Percentiles rank a stretch among this genome's conserved stretches.
Evolutionary conservation across 208 protist species (phyloP).

Genomic region (Leishmania tropica): DNA sequence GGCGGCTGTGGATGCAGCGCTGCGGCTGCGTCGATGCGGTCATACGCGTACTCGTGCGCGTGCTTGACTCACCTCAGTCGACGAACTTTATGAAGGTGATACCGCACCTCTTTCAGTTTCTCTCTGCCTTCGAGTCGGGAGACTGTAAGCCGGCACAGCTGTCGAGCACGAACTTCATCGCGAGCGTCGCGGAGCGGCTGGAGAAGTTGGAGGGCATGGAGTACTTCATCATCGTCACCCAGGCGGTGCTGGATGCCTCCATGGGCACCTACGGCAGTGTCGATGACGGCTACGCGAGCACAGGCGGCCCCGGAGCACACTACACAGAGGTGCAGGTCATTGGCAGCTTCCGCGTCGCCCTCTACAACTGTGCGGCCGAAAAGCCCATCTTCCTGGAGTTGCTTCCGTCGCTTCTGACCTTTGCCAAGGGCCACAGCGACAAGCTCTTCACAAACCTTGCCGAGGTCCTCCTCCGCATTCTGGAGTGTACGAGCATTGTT

Average conservation of each 20-base stretch:
- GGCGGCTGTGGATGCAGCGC: conserved; percentile 64
- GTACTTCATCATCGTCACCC: conserved; percentile 67
- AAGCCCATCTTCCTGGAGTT: conserved; percentile 83
- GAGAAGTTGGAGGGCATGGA: conserved; percentile 45
- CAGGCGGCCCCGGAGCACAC: conserved; percentile 14
- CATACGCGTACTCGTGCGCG: conserved; percentile 45
- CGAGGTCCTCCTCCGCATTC: conserved; percentile 43
- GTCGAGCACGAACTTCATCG: conserved; percentile 47
- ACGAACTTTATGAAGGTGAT: conserved; percentile 58
- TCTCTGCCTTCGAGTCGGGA: conserved; percentile 69
- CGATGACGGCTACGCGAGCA: conserved; percentile 15
- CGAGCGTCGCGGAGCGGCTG: conserved; percentile 45
- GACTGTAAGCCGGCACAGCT: conserved; percentile 58
- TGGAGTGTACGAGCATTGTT: conserved; percentile 69
- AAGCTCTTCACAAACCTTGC: conserved; percentile 52
- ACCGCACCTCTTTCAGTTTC: conserved; percentile 70
- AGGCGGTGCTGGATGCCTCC: conserved; percentile 70
- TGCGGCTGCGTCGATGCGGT: conserved; percentile 63
- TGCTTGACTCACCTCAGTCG: conserved; percentile 34
- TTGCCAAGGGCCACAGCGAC: conserved; percentile 37
- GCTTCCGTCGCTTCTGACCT: conserved; percentile 54
- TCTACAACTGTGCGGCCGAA: conserved; percentile 58
- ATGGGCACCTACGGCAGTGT: conserved; percentile 48
- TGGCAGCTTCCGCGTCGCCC: conserved; percentile 48
- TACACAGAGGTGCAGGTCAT: conserved; percentile 35